These are phyloP conservation scores for Diaporthe longicolla DNA, from an alignment of 2,329 filamentous ascomycete genomes.

Conservation along the genomic window DNA sequence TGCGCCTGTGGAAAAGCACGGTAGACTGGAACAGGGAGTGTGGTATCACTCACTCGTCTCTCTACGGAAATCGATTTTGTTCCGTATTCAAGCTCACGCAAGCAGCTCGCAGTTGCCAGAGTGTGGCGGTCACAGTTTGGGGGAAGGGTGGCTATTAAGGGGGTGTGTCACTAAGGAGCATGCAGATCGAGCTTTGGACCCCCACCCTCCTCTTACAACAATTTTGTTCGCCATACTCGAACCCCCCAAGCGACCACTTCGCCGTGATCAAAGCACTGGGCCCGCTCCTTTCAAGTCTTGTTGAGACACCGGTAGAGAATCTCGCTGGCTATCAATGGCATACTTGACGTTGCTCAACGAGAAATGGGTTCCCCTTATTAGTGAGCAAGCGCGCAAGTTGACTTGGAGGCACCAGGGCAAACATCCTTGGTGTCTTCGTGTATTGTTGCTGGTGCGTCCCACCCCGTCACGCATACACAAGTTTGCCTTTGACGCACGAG, in stretches of 20 bases:
- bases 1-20: background rate
- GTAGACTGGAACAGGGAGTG: background rate
- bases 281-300: conserved; percentile 14
- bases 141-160: background rate
- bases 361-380: conserved; percentile 3
- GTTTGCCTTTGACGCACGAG: conserved; percentile 37
- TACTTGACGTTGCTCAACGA: conserved; percentile 9
- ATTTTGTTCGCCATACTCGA: background rate
- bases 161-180: conserved; percentile 20
- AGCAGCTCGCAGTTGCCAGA: conserved; percentile 6
- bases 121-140: conserved; percentile 22
- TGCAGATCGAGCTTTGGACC: conserved; percentile 20
- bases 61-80: background rate
- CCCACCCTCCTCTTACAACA: conserved; percentile 1
- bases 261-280: background rate
- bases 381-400: conserved; percentile 15
- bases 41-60: background rate
- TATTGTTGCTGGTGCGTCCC: conserved; percentile 31
- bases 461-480: conserved; percentile 32
- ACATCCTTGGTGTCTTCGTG: conserved; percentile 37
- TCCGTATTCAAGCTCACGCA: background rate
- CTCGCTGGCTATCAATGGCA: conserved; percentile 5
- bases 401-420: conserved; percentile 21
- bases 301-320: conserved; percentile 5
- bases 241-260: background rate